Evolutionary conservation across 1,284 basidiomycete genomes (phyloP).

Genomic region (Pterula multifida): DNA sequence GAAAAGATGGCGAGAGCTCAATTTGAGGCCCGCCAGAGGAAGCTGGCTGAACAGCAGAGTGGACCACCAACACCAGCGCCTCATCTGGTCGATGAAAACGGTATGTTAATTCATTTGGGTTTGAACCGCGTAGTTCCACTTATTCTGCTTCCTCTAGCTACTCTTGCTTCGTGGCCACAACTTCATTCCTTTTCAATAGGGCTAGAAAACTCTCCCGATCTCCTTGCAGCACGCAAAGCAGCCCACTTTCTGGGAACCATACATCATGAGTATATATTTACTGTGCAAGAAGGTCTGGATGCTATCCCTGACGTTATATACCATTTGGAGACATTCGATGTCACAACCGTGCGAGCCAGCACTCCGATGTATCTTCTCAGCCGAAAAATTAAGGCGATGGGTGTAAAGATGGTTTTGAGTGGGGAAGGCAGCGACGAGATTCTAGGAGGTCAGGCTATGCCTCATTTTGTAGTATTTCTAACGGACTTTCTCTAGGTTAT

Average conservation of each 20-base stretch:
- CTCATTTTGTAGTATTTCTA: slow-evolving; percentile 2
- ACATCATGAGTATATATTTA: slow-evolving; percentile 98
- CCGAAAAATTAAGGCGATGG: slow-evolving; percentile 99
- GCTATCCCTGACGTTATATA: slow-evolving; percentile 97
- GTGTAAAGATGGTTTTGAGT: slow-evolving; percentile 99
- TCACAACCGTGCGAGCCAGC: slow-evolving; percentile 95
- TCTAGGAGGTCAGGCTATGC: slow-evolving; percentile 58
- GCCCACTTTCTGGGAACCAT: slow-evolving; percentile 91
- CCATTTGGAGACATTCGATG: slow-evolving; percentile 98
- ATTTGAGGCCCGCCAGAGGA: slow-evolving; percentile 54
- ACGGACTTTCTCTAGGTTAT: slow-evolving; percentile 53
- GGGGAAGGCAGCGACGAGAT: slow-evolving; percentile 99
- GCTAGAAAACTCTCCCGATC: slow-evolving; percentile 90
- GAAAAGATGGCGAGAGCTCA: slow-evolving; percentile 83
- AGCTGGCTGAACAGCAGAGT: slow-evolving; percentile 37
- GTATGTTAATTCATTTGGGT: slow-evolving; percentile 22
- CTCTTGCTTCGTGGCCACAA: slow-evolving; percentile 87
- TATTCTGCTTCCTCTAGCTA: slow-evolving; percentile 25
- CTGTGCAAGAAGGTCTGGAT: slow-evolving; percentile 96
- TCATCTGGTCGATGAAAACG: slow-evolving; percentile 36
- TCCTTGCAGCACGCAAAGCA: slow-evolving; percentile 89
- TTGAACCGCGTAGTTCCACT: neutral
- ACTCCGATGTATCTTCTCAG: slow-evolving; percentile 97
- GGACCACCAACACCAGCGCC: slow-evolving; percentile 46
- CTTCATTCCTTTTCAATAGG: slow-evolving; percentile 98